A percentile compares a stretch with the other conserved stretches of the same genome.
These are phyloP conservation scores for Anthracocystis walkeri DNA, from an alignment of 1,284 basidiomycete genomes.

Conservation along the genomic window DNA sequence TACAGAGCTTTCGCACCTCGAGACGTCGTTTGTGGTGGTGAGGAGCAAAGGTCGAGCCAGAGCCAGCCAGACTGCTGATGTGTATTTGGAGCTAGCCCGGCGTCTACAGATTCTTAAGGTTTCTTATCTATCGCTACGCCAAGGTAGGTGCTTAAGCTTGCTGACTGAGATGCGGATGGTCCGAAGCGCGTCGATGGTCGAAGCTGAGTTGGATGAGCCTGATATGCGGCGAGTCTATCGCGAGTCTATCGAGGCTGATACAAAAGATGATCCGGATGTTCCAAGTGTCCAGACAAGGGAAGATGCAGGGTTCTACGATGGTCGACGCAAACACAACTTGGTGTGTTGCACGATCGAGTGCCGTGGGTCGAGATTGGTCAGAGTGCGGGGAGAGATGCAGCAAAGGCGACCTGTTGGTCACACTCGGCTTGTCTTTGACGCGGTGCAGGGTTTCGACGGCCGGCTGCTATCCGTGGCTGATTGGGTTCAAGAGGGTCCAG, in stretches of 20 bases:
- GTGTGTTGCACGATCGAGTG: too few relatives aligned
- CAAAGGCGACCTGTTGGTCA: too few relatives aligned
- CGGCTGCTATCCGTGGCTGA: too few relatives aligned
- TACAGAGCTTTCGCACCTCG: too few relatives aligned
- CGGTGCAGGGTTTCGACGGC: too few relatives aligned
- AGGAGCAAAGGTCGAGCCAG: not conserved
- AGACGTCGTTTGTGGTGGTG: not conserved
- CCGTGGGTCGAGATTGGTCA: too few relatives aligned
- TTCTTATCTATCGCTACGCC: constrained; percentile 4
- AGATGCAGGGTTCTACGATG: too few relatives aligned
- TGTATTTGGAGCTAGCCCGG: not conserved
- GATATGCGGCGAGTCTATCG: constrained; percentile 1
- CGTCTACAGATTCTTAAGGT: not conserved
- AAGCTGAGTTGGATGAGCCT: not conserved
- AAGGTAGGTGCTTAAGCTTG: not conserved
- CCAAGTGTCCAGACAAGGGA: not conserved
- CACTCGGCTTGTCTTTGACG: too few relatives aligned
- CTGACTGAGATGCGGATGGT: not conserved
- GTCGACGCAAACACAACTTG: too few relatives aligned
- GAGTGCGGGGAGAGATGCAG: too few relatives aligned
- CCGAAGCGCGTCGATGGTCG: not conserved
- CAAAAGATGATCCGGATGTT: not conserved
- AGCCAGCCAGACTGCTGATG: not conserved
- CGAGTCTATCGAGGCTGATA: not conserved
- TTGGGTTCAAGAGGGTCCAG: too few relatives aligned